These are phyloP conservation scores for Blastobotrys malaysiensis DNA, from an alignment of 1,139 yeast species.

Conservation along the genomic window DNA sequence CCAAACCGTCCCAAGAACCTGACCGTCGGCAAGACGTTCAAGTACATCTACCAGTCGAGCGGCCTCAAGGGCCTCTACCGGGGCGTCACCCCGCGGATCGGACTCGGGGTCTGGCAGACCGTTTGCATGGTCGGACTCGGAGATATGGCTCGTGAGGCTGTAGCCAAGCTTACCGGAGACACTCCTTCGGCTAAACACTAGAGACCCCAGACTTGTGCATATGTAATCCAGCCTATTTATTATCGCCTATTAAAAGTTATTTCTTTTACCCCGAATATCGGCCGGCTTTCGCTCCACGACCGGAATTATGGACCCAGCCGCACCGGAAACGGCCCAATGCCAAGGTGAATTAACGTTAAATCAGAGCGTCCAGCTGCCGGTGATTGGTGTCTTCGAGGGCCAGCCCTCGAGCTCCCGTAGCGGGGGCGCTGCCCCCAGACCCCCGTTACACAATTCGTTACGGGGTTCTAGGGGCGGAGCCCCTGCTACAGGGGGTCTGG, in stretches of 20 bases:
- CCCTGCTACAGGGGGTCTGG: too few relatives aligned
- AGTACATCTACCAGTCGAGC: conserved; percentile 72
- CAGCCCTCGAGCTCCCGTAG: too few relatives aligned
- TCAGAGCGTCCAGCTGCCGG: too few relatives aligned
- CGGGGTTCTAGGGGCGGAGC: too few relatives aligned
- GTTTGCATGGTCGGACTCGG: conserved; percentile 99
- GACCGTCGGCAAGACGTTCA: conserved; percentile 71
- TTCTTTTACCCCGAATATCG: not conserved
- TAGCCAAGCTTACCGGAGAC: conserved; percentile 54
- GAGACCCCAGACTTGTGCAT: conserved; percentile 1
- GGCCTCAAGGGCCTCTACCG: conserved; percentile 90
- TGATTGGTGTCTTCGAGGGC: too few relatives aligned
- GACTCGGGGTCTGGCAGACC: conserved; percentile 97
- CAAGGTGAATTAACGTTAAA: not conserved
- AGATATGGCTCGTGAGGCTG: conserved; percentile 73
- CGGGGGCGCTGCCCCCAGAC: too few relatives aligned
- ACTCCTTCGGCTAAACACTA: conserved; percentile 44
- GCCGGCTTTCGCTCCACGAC: not conserved
- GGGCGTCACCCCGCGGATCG: conserved; percentile 96
- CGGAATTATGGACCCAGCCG: too few relatives aligned
- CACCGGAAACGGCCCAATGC: too few relatives aligned
- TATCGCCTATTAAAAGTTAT: not conserved
- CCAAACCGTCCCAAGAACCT: conserved; percentile 94
- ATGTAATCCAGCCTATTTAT: not conserved
- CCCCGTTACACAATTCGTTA: too few relatives aligned